Evolutionary conservation across 2,329 filamentous ascomycete species (phyloP).

Genomic region (Ceratocystis lukuohia): DNA sequence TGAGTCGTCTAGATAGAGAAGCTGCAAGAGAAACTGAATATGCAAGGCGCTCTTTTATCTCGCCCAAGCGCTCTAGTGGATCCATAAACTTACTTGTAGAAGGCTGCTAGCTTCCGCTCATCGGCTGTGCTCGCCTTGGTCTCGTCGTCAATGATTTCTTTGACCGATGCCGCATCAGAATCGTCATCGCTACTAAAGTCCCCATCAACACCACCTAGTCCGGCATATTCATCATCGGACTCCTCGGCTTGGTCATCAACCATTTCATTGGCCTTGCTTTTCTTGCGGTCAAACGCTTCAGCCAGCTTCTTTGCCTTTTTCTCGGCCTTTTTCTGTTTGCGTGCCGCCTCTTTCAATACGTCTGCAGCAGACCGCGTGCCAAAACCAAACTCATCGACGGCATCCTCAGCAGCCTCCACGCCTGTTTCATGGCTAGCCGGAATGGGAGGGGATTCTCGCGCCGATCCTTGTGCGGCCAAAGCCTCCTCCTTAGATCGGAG

Average conservation of each 20-base stretch:
- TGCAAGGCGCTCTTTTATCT: no score
- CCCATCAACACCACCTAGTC: slow-evolving; percentile 76
- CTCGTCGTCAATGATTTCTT: slow-evolving; percentile 77
- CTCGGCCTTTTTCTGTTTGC: slow-evolving; percentile 37
- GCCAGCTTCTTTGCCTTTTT: slow-evolving; percentile 22
- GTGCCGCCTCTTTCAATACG: slow-evolving; percentile 50
- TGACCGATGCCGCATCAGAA: slow-evolving; percentile 51
- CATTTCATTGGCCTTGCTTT: slow-evolving; percentile 74
- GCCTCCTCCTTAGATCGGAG: slow-evolving; percentile 33
- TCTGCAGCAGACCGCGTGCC: slow-evolving; percentile 44
- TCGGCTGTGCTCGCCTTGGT: slow-evolving; percentile 41
- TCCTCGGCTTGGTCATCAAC: slow-evolving; percentile 90
- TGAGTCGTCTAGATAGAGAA: no score
- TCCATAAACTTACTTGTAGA: slow-evolving; percentile 62
- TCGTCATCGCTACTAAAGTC: slow-evolving; percentile 64
- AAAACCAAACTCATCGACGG: slow-evolving; percentile 29
- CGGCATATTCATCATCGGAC: slow-evolving; percentile 96
- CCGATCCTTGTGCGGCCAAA: slow-evolving; percentile 26
- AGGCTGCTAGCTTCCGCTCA: slow-evolving; percentile 67
- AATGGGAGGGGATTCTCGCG: slow-evolving; percentile 18
- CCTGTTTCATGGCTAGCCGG: slow-evolving; percentile 31
- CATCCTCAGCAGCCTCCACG: slow-evolving; percentile 23
- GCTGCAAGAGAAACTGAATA: no score
- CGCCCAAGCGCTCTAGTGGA: no score
- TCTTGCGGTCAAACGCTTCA: slow-evolving; percentile 66